Evolutionary conservation across 176 grass and related monocot species (phyloP), one percentile per base, ranked within the genome.

Genomic region (Raddia distichophylla): DNA sequence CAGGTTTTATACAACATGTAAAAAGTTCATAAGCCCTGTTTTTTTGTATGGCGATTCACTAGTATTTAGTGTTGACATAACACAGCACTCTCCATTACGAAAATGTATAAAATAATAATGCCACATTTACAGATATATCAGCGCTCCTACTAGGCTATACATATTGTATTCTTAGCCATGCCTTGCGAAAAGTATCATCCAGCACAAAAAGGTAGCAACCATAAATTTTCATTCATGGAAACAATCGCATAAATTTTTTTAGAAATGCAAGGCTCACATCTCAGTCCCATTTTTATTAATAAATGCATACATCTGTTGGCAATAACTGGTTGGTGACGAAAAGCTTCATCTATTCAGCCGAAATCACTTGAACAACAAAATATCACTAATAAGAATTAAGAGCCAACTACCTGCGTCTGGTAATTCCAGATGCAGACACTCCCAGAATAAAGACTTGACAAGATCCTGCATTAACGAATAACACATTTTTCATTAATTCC

Each of bases 381-480:
- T 72, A 56, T 18, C 57, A 40, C 13, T 16, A 14, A 55, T 33
- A 72, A 35, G 57, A 75, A 58, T 57, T 35, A 66, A 43, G 16
- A 67, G 77, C 37, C 6, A 56, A 60, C 50, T 71, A 91, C 91
- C 91, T 97, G 94, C 9, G 91, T 85, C 51, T 93, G 86, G 75
- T 97, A 91, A 66, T 93, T 93, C 94, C 91, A 93, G 62, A 97
- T 91, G 82, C 94, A 91, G 22, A 97, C 82, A 7, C 86, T 97
- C 65, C 91, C 91, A 16, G 88, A 89, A 77, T 97, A 97, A 70
- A 97, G 91, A 93, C 94, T 93, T 33, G 89, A 76, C 49, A 97
- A 69, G 75, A 97, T 93, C 94, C 94, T 97, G 83, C 81, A 87
- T 79, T 44, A 35, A 69, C 78, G 42, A 61, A 63, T 57, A 67